Evolutionary conservation across 371 early-diverging fungal genomes (phyloP), one percentile per base, ranked within the genome.

Genomic region (Mitosporidium daphniae): DNA sequence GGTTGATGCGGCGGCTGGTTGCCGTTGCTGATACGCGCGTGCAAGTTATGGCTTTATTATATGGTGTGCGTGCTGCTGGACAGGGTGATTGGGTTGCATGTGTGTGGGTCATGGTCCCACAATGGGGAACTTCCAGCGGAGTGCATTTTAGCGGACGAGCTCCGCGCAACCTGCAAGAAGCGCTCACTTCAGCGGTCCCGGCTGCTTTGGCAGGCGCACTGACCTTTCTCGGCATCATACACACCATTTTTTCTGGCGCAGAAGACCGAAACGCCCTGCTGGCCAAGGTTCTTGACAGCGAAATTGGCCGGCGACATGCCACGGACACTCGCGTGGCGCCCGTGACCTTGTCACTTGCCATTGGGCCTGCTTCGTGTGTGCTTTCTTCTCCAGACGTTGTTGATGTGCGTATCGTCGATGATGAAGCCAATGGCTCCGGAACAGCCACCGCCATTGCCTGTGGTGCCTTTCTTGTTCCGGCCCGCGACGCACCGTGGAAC

Each of bases 381-480:
- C n/a, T n/a, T n/a, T n/a, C n/a, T n/a, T n/a, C n/a, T n/a, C n/a
- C n/a, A n/a, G n/a, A n/a, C n/a, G n/a, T n/a, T n/a, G n/a, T n/a
- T n/a, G n/a, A n/a, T n/a, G n/a, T n/a, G n/a, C n/a, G n/a, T n/a
- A n/a, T n/a, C n/a, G n/a, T n/a, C n/a, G n/a, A n/a, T n/a, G 44
- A 69, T 66, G 48, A 75, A 77, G 14, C 86, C 82, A 46, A 71
- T 86, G 55, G 41, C 82, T 21, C 44, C 86, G 27, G n/a, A n/a
- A n/a, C n/a, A n/a, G n/a, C n/a, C n/a, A 63, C 72, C 9, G 84
- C 84, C 41, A 53, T 69, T 23, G 80, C 77, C 61, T 57, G 71
- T 28, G 93, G 93, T 22, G 75, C 61, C 59, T 91, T 84, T 31
- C 71, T 86, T 78, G 86, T 84, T 1, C 93, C 93, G 0, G 67